These are phyloP conservation scores for Populus tomentosa DNA, from an alignment of 441 rosid species.

Conservation along the genomic window DNA sequence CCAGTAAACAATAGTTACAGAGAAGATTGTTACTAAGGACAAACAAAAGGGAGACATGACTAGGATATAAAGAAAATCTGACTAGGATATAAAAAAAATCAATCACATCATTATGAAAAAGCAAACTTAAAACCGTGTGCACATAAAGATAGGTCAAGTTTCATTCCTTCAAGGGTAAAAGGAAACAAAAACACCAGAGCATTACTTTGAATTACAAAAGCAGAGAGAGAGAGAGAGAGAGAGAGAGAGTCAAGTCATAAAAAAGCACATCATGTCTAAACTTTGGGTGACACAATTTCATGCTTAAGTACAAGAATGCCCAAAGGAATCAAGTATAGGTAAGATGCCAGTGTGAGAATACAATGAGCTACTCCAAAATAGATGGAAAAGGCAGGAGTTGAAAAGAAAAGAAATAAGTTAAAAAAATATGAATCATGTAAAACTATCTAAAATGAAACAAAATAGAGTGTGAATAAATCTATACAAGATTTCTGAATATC, in stretches of 20 bases:
- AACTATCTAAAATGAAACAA: background rate
- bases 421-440: background rate
- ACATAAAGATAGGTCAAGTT: background rate
- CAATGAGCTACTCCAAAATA: background rate
- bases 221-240: too few species aligned
- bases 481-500: background rate
- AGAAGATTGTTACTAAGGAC: too few species aligned
- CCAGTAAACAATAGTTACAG: background rate
- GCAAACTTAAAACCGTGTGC: background rate
- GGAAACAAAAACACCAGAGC: background rate
- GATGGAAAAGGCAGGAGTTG: background rate
- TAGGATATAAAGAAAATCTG: too few species aligned
- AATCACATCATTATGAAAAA: too few species aligned
- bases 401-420: background rate
- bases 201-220: too few species aligned
- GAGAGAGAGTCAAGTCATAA: too few species aligned
- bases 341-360: background rate
- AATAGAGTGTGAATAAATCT: background rate
- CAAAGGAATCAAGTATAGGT: background rate
- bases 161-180: background rate
- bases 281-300: too few species aligned
- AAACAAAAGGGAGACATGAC: too few species aligned
- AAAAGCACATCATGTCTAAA: too few species aligned
- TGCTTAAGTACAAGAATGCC: background rate
- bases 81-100: too few species aligned